These are phyloP conservation scores for Boletellus ananiceps DNA, from an alignment of 768 basidiomycete species.

Conservation along the genomic window DNA sequence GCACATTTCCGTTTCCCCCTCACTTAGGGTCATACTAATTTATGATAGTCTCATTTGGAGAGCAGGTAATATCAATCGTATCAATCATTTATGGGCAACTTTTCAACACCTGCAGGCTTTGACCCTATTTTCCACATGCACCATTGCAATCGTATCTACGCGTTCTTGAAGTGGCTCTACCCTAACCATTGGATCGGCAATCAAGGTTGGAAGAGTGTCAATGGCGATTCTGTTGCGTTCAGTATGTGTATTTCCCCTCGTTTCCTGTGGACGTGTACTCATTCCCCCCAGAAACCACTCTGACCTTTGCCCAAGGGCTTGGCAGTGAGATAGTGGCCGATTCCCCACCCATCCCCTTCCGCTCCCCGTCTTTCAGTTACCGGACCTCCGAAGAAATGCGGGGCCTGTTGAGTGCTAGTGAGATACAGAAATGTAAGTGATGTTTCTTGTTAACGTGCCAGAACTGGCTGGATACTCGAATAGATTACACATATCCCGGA, in stretches of 20 bases:
- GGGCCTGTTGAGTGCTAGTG: neutral
- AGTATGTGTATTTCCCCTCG: conserved; percentile 1
- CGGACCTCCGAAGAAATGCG: conserved; percentile 16
- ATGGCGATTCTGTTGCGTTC: conserved; percentile 5
- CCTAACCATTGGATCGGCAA: conserved; percentile 14
- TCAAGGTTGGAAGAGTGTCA: conserved; percentile 8
- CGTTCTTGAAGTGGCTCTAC: conserved; percentile 22
- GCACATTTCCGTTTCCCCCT: neutral
- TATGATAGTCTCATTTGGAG: conserved; percentile 10
- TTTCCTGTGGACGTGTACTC: neutral
- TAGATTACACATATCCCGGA: conserved; percentile 20
- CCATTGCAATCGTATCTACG: conserved; percentile 16
- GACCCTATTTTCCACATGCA: conserved; percentile 20
- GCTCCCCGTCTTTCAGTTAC: neutral
- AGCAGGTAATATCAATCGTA: conserved; percentile 9
- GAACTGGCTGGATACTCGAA: neutral
- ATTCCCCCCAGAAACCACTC: conserved; percentile 1
- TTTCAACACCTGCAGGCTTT: conserved; percentile 1
- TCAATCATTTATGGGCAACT: neutral
- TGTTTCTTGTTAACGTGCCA: neutral
- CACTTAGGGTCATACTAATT: neutral
- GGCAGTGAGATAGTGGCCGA: no score
- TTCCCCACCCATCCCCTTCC: conserved; percentile 12
- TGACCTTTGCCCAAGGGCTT: no score
- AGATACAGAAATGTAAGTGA: conserved; percentile 6